Conservation (phyloP, 2,329 filamentous ascomycete species). For the Phialophora tarda region DNA sequence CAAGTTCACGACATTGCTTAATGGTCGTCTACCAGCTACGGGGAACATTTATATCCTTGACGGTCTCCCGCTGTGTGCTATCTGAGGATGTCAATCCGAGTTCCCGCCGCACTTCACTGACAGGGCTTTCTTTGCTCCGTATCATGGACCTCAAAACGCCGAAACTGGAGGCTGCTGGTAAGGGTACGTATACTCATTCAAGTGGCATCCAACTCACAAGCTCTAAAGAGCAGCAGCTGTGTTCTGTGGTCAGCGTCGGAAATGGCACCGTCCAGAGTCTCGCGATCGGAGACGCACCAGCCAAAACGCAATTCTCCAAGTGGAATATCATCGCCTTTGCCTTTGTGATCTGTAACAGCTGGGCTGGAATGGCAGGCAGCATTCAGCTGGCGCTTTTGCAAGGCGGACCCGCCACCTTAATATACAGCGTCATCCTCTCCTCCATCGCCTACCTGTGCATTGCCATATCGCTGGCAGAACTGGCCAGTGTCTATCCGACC, state of each 20-base stretch:
- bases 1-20: neutral
- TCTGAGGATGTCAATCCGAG: neutral
- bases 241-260: constrained; percentile 9
- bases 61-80: neutral
- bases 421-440: constrained; percentile 23
- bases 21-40: neutral
- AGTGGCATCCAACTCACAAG: neutral
- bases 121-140: neutral
- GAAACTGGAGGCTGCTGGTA: neutral
- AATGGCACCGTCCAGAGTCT: constrained; percentile 9
- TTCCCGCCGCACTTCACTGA: neutral
- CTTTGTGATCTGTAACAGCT: constrained; percentile 40
- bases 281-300: constrained; percentile 2
- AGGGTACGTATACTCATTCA: neutral
- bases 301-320: constrained; percentile 13
- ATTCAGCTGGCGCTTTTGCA: constrained; percentile 34
- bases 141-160: neutral
- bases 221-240: neutral
- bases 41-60: neutral
- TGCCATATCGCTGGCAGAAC: constrained; percentile 40
- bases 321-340: constrained; percentile 23
- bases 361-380: constrained; percentile 39
- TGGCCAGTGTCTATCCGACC: constrained; percentile 43
- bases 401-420: constrained; percentile 22
- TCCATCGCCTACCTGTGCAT: constrained; percentile 25